Evolutionary conservation across 371 early-diverging fungal species (phyloP), one percentile per base, ranked within the genome.

Genomic region (Coemansia sp.): DNA sequence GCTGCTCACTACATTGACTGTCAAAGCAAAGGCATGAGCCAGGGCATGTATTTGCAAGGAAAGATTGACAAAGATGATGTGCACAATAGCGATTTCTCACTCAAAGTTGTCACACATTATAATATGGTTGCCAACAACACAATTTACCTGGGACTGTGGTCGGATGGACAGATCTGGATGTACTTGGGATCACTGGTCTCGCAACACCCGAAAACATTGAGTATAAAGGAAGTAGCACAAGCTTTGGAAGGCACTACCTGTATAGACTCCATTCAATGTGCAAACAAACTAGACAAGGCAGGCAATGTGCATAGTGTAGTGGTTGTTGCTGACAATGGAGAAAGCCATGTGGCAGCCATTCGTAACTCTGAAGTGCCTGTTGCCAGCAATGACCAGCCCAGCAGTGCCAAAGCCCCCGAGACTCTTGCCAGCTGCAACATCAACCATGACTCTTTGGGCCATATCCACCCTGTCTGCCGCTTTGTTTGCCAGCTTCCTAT

Each of bases 81-180:
- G 7, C 20, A 30, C 20, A 47, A 60, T 5, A 16, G 28, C 2
- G 72, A 61, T 7, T 59, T 63, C 2, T 68, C 78, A 56, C 60
- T 77, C 20, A 77, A 77, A 40, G 73, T 77, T 18, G 62, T 77
- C 9, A 69, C 78, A 18, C 78, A 77, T 26, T 77, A 77, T 63
- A 77, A 77, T 37, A 77, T 77, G 78, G 64, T 77, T 8, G 65
- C 78, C 16, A 77, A 77, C 66, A 77, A 77, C 50, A 77, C 78
- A 0, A 77, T 77, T 16, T 77, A 77, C 66, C 78, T 69, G 60
- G 78, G 78, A 9, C 51, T 77, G 69, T 77, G 78, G 78, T 72
- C 73, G 1, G 78, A 77, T 18, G 72, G 78, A 62, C 65, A 77
- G 23, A 59, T 72, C n/a, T 77, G 78, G 78, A 77, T 67, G 2